Evolutionary conservation across 371 early-diverging fungal species (phyloP).

Genomic region (Mortierella sp.): DNA sequence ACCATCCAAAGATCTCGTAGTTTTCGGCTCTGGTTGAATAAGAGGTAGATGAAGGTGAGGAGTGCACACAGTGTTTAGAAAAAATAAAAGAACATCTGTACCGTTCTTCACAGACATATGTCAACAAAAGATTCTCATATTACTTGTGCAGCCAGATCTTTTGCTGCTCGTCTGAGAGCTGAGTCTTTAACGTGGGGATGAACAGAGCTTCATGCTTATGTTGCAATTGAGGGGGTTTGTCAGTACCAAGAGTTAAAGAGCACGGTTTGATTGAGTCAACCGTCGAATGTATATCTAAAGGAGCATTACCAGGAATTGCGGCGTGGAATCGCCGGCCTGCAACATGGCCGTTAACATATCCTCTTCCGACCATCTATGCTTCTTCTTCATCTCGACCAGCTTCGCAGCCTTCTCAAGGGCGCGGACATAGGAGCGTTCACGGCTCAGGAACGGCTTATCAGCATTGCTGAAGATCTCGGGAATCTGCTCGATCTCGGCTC

Average conservation of each 20-base stretch:
- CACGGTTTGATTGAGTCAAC: background rate
- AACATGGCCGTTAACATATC: slow-evolving; percentile 35
- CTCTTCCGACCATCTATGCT: slow-evolving; percentile 35
- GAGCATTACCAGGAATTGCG: slow-evolving; percentile 45
- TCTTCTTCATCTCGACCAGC: slow-evolving; percentile 41
- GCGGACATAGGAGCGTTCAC: slow-evolving; percentile 46
- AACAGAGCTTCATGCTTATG: slow-evolving; percentile 76
- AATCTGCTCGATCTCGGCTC: slow-evolving; percentile 35
- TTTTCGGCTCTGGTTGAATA: slow-evolving; percentile 65
- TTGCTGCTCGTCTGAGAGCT: slow-evolving; percentile 83
- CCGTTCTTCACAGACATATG: no score
- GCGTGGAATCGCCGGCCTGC: slow-evolving; percentile 34
- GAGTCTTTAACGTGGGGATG: slow-evolving; percentile 78
- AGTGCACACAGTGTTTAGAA: background rate
- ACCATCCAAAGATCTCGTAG: slow-evolving; percentile 83
- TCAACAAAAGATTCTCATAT: background rate
- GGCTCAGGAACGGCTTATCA: slow-evolving; percentile 52
- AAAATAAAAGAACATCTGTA: background rate
- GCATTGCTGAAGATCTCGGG: slow-evolving; percentile 49
- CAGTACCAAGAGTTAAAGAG: background rate
- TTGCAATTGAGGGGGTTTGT: no score
- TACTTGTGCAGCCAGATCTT: slow-evolving; percentile 75
- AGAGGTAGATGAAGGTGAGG: no score
- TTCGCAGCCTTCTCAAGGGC: slow-evolving; percentile 47
- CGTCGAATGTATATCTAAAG: background rate